Conservation (phyloP, 2,329 filamentous ascomycete genomes). For the Botrytis hyacinthi region DNA sequence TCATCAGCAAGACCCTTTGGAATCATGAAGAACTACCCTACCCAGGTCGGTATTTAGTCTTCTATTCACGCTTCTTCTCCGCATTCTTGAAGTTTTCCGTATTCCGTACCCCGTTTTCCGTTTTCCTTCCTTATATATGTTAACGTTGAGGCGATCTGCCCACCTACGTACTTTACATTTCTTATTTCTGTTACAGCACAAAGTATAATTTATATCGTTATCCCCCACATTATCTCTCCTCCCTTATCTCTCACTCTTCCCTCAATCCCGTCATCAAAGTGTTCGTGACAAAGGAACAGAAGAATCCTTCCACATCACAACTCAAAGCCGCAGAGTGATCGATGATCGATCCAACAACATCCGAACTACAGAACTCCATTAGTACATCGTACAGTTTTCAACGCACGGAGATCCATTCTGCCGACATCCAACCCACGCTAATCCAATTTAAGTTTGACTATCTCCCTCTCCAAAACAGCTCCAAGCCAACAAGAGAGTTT, state of each 20-base stretch:
- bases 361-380: background rate
- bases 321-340: slow-evolving; percentile 6
- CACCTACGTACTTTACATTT: background rate
- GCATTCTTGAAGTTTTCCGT: background rate
- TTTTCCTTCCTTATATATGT: background rate
- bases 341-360: background rate
- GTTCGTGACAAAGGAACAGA: background rate
- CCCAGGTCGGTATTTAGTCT: background rate
- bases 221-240: background rate
- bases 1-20: background rate
- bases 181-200: background rate
- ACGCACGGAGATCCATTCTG: slow-evolving; percentile 1
- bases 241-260: background rate
- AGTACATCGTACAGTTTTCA: background rate
- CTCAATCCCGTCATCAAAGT: background rate
- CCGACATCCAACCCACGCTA: slow-evolving; percentile 2
- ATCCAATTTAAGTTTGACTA: background rate
- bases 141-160: background rate
- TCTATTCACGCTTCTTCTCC: background rate
- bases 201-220: background rate
- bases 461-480: slow-evolving; percentile 1
- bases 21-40: background rate
- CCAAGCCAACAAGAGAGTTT: slow-evolving; percentile 11
- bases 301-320: background rate
- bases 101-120: background rate